Base-by-base conservation (phyloP, 768 basidiomycete genomes). In the Pleurotus sapidus region DNA sequence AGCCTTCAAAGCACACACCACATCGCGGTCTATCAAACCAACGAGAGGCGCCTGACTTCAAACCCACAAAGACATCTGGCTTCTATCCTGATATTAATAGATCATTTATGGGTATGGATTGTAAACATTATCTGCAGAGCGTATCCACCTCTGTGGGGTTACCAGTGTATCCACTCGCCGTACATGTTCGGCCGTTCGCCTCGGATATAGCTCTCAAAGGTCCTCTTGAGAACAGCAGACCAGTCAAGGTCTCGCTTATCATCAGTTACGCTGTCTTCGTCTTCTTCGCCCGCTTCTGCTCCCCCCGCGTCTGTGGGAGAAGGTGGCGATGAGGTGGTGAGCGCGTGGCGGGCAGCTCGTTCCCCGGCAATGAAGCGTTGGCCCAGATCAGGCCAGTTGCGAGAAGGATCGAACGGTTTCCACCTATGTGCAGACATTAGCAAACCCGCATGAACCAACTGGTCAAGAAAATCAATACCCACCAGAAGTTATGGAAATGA, bases 401-500 rank as follows among this genome's bases (percentile, higher is more conserved):
- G 86, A 4, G 83, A 68, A 0, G 89, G 81, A 70, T 97, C 95
- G 65, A 96, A 96, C 0, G 93, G 91, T 64, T 90, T 86, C 95
- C 94, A 96, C 94, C 94, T 96, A 63, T 11, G 38, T 34, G 8
- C 9, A 34, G 30, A 11, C 2, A 34, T 34, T 7, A 34, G 9
- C 30, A 34, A 34, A 34, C 55, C 15, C 56, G 38, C 55, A 30
- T 8, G 45, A 25, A 20, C 20, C 20, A 11, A 23, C 17, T 12
- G 34, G n/a, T 34, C 34, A 7, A 17, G 40, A 30, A 34, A 42
- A 9, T 30, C 45, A 47, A 49, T 45, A n/a, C 76, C 54, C 53
- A 91, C 92, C 92, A 93, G 72, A 88, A 91, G 67, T 94, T 94
- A 71, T 95, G 94, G 75, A 92, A 97, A 67, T 95, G 93, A 72